Evolutionary conservation across 257 asterid species (phyloP).

Genomic region (Parsonsia alboflavescens): DNA sequence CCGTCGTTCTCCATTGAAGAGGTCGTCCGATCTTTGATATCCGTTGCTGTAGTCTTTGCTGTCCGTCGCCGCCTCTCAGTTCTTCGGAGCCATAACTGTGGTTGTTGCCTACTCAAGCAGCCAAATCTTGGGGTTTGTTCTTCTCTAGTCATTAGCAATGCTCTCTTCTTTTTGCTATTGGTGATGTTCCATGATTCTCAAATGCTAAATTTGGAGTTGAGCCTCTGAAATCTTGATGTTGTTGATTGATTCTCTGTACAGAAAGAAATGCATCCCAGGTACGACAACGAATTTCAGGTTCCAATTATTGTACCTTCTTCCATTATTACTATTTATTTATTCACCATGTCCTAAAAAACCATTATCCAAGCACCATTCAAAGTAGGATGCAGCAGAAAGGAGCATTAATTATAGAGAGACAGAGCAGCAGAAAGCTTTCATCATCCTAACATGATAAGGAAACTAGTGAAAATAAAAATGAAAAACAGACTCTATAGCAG

Average conservation of each 20-base stretch:
- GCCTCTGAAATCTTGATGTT: not conserved
- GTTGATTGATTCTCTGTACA: not conserved
- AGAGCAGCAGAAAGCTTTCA: not conserved
- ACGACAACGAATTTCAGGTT: not conserved
- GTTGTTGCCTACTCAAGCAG: too few relatives aligned
- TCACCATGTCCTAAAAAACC: not conserved
- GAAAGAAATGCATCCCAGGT: not conserved
- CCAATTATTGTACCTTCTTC: not conserved
- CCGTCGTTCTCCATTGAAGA: too few relatives aligned
- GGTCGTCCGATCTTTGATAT: too few relatives aligned
- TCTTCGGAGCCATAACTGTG: too few relatives aligned
- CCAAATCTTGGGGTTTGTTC: too few relatives aligned
- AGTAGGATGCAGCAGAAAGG: too few relatives aligned
- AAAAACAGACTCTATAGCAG: not conserved
- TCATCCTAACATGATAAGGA: not conserved
- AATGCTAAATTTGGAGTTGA: not conserved
- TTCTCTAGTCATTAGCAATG: too few relatives aligned
- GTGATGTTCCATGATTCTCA: not conserved
- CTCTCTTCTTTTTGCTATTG: too few relatives aligned
- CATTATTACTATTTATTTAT: not conserved
- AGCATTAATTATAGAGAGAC: too few relatives aligned
- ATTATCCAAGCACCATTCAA: too few relatives aligned
- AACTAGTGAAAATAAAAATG: not conserved
- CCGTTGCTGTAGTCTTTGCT: too few relatives aligned
- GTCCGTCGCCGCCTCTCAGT: too few relatives aligned